Conservation (phyloP, 2,329 filamentous ascomycete genomes). For the Cercospora sp. region DNA sequence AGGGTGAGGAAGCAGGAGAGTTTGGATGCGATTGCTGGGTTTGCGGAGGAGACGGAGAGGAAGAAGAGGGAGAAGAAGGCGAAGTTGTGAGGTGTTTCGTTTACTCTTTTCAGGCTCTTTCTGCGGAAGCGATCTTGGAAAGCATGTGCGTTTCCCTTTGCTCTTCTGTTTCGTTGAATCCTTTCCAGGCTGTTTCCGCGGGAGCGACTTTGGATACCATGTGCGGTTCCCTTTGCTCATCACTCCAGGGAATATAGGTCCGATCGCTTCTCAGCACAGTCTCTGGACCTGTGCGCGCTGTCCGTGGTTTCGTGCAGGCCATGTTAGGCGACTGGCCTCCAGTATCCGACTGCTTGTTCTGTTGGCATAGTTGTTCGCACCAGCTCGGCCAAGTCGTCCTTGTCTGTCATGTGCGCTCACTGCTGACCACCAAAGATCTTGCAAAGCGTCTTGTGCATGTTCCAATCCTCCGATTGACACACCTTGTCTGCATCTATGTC, state of each 20-base stretch:
- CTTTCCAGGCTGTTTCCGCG: not conserved
- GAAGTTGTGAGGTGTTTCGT: constrained; percentile 18
- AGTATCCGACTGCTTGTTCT: not conserved
- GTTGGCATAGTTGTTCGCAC: not conserved
- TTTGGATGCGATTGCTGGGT: constrained; percentile 24
- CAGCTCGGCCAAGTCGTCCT: not conserved
- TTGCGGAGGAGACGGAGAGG: constrained; percentile 28
- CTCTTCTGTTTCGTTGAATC: not conserved
- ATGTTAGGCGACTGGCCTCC: not conserved
- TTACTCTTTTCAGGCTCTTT: not conserved
- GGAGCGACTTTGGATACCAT: not conserved
- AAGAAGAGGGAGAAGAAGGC: constrained; percentile 24
- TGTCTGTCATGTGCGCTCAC: not conserved
- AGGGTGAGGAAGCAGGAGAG: constrained; percentile 25
- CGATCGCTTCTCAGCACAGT: not conserved
- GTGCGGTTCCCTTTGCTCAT: not conserved
- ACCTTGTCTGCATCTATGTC: not conserved
- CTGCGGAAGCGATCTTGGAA: not conserved
- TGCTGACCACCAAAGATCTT: not conserved
- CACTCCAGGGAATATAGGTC: not conserved
- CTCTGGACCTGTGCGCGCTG: not conserved
- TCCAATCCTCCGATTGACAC: constrained; percentile 10
- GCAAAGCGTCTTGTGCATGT: constrained; percentile 1
- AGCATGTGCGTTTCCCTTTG: not conserved
- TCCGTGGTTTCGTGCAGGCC: not conserved